Evolutionary conservation across 2,329 filamentous ascomycete genomes (phyloP).

Genomic region (Rachicladosporium sp.): DNA sequence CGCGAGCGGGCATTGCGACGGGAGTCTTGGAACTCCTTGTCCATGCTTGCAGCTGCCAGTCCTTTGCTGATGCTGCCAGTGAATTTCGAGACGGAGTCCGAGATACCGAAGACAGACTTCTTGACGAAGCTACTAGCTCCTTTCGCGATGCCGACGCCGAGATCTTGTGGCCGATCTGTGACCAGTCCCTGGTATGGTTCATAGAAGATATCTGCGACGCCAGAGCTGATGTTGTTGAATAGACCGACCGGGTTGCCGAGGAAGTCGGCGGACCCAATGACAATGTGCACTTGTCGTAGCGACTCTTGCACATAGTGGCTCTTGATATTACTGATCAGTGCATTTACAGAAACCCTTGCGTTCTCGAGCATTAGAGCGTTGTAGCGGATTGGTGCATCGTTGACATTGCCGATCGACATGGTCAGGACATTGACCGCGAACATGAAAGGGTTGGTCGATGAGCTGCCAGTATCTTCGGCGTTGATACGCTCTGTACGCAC

Average conservation of each 20-base stretch:
- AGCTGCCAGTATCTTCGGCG: slow-evolving; percentile 80
- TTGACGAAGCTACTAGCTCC: slow-evolving; percentile 95
- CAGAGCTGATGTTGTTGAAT: slow-evolving; percentile 96
- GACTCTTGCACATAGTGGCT: slow-evolving; percentile 97
- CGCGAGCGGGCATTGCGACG: slow-evolving; percentile 84
- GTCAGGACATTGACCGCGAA: slow-evolving; percentile 98
- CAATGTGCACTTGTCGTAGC: slow-evolving; percentile 91
- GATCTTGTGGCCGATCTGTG: slow-evolving; percentile 86
- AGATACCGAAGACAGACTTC: slow-evolving; percentile 95
- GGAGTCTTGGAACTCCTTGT: slow-evolving; percentile 97
- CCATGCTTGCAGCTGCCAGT: slow-evolving; percentile 83
- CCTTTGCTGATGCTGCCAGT: slow-evolving; percentile 96
- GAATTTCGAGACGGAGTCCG: slow-evolving; percentile 93
- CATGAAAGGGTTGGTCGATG: slow-evolving; percentile 84
- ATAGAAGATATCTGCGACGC: slow-evolving; percentile 96
- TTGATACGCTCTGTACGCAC: slow-evolving; percentile 95
- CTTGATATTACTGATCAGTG: slow-evolving; percentile 73
- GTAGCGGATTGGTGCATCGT: slow-evolving; percentile 86
- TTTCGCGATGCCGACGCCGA: slow-evolving; percentile 90
- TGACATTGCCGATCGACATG: slow-evolving; percentile 98
- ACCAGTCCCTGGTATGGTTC: slow-evolving; percentile 97
- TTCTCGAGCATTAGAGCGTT: slow-evolving; percentile 94
- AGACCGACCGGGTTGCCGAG: slow-evolving; percentile 92
- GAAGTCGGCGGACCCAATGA: slow-evolving; percentile 94
- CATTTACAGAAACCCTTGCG: slow-evolving; percentile 73